Evolutionary conservation across 2,329 filamentous ascomycete genomes (phyloP).

Genomic region (Alternaria longipes): DNA sequence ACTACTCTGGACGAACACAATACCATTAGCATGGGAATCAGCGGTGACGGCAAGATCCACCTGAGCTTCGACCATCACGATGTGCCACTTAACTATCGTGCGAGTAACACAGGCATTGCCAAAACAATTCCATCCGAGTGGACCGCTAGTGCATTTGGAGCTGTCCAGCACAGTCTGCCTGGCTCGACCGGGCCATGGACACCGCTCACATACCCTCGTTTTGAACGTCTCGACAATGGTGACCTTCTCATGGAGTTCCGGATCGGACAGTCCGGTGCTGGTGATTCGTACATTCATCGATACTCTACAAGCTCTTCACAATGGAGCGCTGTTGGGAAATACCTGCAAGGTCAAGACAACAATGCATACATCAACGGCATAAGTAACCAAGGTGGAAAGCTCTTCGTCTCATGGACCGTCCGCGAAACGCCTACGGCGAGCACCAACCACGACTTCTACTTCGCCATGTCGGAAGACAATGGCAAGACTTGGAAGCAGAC

Average conservation of each 20-base stretch:
- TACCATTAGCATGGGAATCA: slow-evolving; percentile 63
- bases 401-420: slow-evolving; percentile 62
- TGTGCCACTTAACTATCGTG: slow-evolving; percentile 49
- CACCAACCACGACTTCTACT: slow-evolving; percentile 63
- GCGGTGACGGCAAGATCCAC: slow-evolving; percentile 63
- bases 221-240: slow-evolving; percentile 51
- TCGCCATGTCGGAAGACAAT: slow-evolving; percentile 58
- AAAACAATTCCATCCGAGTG: slow-evolving; percentile 41
- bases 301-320: slow-evolving; percentile 51
- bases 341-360: slow-evolving; percentile 57
- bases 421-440: slow-evolving; percentile 58
- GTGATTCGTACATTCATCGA: slow-evolving; percentile 60
- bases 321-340: slow-evolving; percentile 55
- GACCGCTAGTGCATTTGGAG: slow-evolving; percentile 40
- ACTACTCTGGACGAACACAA: slow-evolving; percentile 63
- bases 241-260: slow-evolving; percentile 61
- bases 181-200: slow-evolving; percentile 47
- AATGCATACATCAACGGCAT: slow-evolving; percentile 64
- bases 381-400: slow-evolving; percentile 45
- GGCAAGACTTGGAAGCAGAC: slow-evolving; percentile 58
- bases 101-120: slow-evolving; percentile 42
- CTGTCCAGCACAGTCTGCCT: slow-evolving; percentile 41
- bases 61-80: slow-evolving; percentile 63
- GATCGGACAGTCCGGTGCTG: slow-evolving; percentile 61
- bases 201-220: slow-evolving; percentile 61